Evolutionary conservation across 495 filamentous ascomycete genomes (phyloP).

Genomic region (Aspergillus indologenus): DNA sequence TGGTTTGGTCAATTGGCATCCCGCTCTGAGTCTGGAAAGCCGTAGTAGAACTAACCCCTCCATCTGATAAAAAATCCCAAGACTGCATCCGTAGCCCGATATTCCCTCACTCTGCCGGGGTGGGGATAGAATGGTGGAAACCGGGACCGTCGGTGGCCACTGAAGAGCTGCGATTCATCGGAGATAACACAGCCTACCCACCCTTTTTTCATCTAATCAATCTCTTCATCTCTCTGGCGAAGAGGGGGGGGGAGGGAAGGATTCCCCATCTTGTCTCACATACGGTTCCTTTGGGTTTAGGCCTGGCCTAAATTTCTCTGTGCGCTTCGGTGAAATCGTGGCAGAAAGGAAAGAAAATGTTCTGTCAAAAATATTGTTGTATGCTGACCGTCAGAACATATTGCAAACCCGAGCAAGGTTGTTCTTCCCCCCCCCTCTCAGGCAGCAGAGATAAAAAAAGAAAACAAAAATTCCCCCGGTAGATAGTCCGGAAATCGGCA

Average conservation of each 20-base stretch:
- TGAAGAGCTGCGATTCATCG: conserved; percentile 15
- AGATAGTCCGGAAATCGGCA: neutral
- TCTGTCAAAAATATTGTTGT: neutral
- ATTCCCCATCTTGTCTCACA: conserved; percentile 2
- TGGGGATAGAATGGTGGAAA: conserved; percentile 5
- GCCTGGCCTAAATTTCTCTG: neutral
- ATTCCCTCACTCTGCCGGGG: conserved; percentile 5
- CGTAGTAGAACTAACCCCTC: too few relatives aligned
- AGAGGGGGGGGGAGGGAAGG: neutral
- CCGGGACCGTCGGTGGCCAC: conserved; percentile 8
- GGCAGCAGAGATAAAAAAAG: neutral
- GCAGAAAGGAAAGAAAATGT: neutral
- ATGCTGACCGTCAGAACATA: neutral
- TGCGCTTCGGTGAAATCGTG: neutral
- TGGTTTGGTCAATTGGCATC: neutral
- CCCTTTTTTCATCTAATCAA: conserved; percentile 28
- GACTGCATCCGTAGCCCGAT: neutral
- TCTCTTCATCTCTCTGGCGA: conserved; percentile 15
- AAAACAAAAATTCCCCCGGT: neutral
- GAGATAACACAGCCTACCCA: conserved; percentile 26
- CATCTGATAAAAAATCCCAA: neutral
- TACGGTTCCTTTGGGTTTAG: conserved; percentile 3
- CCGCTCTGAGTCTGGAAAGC: neutral
- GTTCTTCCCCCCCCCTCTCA: neutral
- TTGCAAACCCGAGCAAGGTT: neutral